phyloP scores from a whole-genome alignment of 257 asterid species.

The Schizonepeta tenuifolia region DNA sequence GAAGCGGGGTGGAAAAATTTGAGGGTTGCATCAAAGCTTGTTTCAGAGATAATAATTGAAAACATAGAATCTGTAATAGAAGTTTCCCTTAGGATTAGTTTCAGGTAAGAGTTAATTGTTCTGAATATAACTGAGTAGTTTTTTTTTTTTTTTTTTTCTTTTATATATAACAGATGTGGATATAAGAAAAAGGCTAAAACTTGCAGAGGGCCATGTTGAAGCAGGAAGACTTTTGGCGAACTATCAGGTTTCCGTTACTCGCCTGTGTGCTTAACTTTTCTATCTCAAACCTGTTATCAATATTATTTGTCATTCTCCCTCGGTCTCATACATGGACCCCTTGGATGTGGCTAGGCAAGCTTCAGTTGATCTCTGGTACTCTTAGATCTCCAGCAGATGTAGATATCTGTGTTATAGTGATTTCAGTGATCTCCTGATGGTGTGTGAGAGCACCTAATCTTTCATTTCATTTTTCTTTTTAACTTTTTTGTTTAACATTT shows the following conservation, averaged over 20 bases:
- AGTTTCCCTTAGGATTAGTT: background rate
- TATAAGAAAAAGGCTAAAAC: constrained; percentile 65
- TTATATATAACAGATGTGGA: constrained; percentile 53
- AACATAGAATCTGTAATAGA: constrained; percentile 11
- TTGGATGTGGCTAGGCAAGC: constrained; percentile 15
- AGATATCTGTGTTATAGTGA: background rate
- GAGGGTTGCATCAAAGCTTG: constrained; percentile 19
- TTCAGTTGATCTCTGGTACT: constrained; percentile 14
- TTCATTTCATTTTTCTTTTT: too few relatives aligned
- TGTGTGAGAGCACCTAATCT: too few relatives aligned
- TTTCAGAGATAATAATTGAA: background rate
- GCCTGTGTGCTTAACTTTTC: too few relatives aligned
- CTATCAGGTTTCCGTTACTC: constrained; percentile 64
- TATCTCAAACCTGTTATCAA: too few relatives aligned
- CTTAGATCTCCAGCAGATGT: constrained; percentile 1
- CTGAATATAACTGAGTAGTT: constrained; percentile 36
- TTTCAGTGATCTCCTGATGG: background rate
- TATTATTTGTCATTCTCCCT: constrained; percentile 5
- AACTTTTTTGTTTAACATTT: background rate
- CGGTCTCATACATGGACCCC: constrained; percentile 14
- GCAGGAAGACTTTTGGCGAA: constrained; percentile 83
- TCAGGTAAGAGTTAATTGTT: constrained; percentile 13
- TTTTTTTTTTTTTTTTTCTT: constrained; percentile 12
- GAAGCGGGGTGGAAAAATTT: background rate
- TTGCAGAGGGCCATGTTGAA: constrained; percentile 91